Evolutionary conservation across 331 rosid species (phyloP).

Genomic region (Acacia pycnantha): DNA sequence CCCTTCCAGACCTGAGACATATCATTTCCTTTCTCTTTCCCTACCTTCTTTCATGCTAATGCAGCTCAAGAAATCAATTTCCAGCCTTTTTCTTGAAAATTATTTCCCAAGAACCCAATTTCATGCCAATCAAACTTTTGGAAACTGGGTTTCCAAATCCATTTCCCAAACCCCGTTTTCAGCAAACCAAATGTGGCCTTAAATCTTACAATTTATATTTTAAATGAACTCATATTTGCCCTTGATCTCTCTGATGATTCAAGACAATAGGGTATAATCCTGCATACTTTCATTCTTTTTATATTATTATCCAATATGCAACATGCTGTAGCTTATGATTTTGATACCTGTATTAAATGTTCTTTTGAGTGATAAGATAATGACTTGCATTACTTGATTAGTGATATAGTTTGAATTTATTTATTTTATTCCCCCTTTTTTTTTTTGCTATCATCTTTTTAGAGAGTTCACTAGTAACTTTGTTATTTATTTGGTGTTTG

Average conservation of each 20-base stretch:
- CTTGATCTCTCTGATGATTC: constrained; percentile 5
- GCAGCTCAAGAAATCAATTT: not conserved
- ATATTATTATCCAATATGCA: not conserved
- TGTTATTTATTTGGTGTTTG: not conserved
- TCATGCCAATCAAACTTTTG: not conserved
- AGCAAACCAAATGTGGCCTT: not conserved
- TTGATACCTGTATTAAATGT: not conserved
- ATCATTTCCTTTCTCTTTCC: not conserved
- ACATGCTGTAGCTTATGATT: not conserved
- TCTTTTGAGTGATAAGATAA: constrained; percentile 14
- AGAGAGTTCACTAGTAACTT: not conserved
- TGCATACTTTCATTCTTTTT: not conserved
- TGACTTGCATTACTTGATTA: constrained; percentile 12
- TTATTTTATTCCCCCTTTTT: constrained; percentile 10
- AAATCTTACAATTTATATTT: not conserved
- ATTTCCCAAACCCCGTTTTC: not conserved
- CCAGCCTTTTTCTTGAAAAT: not conserved
- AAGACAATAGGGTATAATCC: not conserved
- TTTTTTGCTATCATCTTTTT: not conserved
- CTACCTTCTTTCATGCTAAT: not conserved
- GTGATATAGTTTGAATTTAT: constrained; percentile 2
- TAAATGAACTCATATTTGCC: not conserved
- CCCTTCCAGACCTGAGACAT: no score
- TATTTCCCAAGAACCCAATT: not conserved
- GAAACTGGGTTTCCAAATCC: not conserved